A percentile compares a stretch with the other conserved stretches of the same genome.
Evolutionary conservation across 2,329 filamentous ascomycete genomes (phyloP).

Genomic region (Corinectria fuckeliana): DNA sequence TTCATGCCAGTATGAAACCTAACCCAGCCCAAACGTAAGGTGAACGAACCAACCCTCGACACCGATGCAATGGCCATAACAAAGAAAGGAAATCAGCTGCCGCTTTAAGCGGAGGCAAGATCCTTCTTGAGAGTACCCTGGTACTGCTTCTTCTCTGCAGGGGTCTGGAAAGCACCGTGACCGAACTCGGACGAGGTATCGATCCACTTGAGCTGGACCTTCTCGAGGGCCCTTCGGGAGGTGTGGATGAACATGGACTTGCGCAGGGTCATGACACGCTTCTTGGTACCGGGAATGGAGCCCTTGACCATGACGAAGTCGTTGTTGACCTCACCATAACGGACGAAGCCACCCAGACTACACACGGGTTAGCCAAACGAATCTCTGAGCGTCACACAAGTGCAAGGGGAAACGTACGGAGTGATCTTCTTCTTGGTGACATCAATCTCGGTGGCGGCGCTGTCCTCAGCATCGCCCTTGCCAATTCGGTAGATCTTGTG

Average conservation of each 20-base stretch:
- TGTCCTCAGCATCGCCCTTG: conserved; percentile 88
- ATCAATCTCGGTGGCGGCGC: conserved; percentile 93
- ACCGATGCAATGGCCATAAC: conserved; percentile 60
- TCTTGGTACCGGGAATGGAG: conserved; percentile 97
- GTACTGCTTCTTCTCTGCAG: conserved; percentile 97
- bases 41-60: conserved; percentile 56
- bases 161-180: conserved; percentile 99
- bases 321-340: conserved; percentile 99
- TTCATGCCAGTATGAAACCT: conserved; percentile 47
- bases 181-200: conserved; percentile 99
- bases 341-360: conserved; percentile 98
- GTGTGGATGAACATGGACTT: conserved; percentile 99
- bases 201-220: conserved; percentile 99
- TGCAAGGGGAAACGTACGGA: conserved; percentile 74
- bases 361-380: conserved; percentile 41
- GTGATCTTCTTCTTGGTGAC: conserved; percentile 99
- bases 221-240: conserved; percentile 93
- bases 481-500: conserved; percentile 99
- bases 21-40: conserved; percentile 46
- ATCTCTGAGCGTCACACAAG: neutral
- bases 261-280: conserved; percentile 97
- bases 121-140: conserved; percentile 99
- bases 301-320: conserved; percentile 99
- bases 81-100: conserved; percentile 50
- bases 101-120: conserved; percentile 56